A percentile compares a stretch with the other conserved stretches of the same genome.
Conservation (phyloP, 1,139 yeast species). For the Hemisphaericaspora xylanilytica region DNA sequence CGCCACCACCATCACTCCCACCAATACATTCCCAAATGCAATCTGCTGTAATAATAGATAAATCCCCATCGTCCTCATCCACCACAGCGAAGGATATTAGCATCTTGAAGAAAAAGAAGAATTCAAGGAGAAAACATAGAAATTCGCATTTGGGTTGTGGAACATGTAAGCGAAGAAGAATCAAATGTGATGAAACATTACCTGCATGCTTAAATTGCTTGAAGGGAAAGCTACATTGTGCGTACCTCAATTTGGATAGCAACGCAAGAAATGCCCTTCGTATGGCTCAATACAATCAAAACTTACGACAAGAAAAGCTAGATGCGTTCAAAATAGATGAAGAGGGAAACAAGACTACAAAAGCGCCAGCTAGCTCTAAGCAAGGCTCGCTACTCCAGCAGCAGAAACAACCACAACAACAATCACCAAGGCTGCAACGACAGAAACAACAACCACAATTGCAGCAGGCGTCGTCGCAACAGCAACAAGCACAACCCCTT, state of each 20-base stretch:
- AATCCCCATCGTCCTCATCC: constrained; percentile 1
- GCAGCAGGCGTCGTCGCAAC: constrained; percentile 5
- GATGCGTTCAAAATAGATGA: constrained; percentile 16
- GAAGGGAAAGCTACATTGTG: constrained; percentile 57
- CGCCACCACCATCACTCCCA: no score
- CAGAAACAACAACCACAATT: constrained; percentile 3
- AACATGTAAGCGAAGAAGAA: constrained; percentile 63
- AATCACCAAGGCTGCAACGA: no score
- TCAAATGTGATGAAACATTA: constrained; percentile 65
- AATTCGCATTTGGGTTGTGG: constrained; percentile 66
- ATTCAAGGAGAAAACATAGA: constrained; percentile 58
- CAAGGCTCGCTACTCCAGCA: constrained; percentile 4
- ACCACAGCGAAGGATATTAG: constrained; percentile 11
- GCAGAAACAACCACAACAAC: constrained; percentile 2
- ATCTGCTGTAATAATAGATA: neutral
- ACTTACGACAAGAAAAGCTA: constrained; percentile 32
- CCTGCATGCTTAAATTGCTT: constrained; percentile 62
- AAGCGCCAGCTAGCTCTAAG: no score
- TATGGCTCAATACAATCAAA: constrained; percentile 51
- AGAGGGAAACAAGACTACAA: constrained; percentile 5
- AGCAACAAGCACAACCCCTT: constrained; percentile 3
- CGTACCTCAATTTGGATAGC: constrained; percentile 50
- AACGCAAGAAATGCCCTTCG: constrained; percentile 50
- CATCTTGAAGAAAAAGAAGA: constrained; percentile 31
- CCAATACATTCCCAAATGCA: neutral